phyloP scores from a whole-genome alignment of 2,329 filamentous ascomycete species.

The Diaporthe ampelina region DNA sequence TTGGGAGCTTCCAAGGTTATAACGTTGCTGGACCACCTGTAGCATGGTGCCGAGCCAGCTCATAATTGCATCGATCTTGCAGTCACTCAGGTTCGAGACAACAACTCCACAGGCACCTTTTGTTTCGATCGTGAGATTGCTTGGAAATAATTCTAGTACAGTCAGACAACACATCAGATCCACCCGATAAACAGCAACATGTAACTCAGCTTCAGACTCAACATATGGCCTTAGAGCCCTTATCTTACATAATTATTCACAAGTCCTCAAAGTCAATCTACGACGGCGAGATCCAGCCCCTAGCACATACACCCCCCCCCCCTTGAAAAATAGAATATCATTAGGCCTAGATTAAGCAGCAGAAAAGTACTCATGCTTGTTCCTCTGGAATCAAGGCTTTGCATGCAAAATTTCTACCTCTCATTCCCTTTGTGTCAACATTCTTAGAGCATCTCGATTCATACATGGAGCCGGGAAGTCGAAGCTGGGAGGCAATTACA shows the following conservation, averaged over 20 bases:
- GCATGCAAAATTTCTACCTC: background rate
- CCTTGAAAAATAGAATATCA: background rate
- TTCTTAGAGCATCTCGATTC: background rate
- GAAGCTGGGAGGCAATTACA: background rate
- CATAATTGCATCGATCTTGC: background rate
- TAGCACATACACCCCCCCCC: too few species aligned
- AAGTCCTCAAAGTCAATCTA: too few species aligned
- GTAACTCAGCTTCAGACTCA: background rate
- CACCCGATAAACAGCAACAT: background rate
- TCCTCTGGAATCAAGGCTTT: background rate
- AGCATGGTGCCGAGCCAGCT: background rate
- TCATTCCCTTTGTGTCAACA: background rate
- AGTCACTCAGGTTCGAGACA: background rate
- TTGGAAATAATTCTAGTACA: background rate
- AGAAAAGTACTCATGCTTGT: background rate
- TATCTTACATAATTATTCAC: too few species aligned
- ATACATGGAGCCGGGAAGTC: background rate
- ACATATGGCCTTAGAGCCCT: background rate
- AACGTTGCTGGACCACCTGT: background rate
- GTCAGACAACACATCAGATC: background rate
- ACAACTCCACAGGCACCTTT: background rate
- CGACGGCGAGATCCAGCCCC: too few species aligned
- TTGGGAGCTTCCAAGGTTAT: background rate
- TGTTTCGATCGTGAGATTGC: background rate
- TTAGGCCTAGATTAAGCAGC: background rate